These are phyloP conservation scores for Durio zibethinus DNA, from an alignment of 345 rosid genomes.

Conservation along the genomic window DNA sequence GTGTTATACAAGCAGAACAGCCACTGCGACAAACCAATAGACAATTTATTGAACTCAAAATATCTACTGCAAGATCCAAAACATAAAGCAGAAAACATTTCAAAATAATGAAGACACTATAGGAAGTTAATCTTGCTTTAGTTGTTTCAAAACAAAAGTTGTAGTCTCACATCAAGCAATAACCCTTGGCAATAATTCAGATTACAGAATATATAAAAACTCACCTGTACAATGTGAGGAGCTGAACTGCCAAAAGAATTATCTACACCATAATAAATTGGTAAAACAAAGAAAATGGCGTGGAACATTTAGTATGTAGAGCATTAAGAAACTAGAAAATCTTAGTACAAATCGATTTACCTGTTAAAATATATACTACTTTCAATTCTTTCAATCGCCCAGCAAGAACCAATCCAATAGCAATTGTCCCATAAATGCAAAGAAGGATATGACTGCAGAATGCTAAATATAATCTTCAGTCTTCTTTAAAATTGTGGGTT, in stretches of 20 bases:
- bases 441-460: too few species aligned
- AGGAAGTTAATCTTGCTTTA: too few species aligned
- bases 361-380: slow-evolving; percentile 50
- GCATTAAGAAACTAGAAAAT: too few species aligned
- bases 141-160: too few species aligned
- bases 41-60: not conserved
- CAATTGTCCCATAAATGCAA: too few species aligned
- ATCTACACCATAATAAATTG: slow-evolving; percentile 85
- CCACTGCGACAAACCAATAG: slow-evolving; percentile 60
- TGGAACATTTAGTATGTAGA: slow-evolving; percentile 8
- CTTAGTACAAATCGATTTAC: too few species aligned
- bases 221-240: slow-evolving; percentile 71
- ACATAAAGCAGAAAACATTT: not conserved
- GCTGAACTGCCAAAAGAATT: too few species aligned
- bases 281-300: slow-evolving; percentile 19
- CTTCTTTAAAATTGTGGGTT: too few species aligned
- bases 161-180: not conserved
- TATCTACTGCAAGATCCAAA: not conserved
- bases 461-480: too few species aligned
- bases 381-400: too few species aligned
- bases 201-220: slow-evolving; percentile 7
- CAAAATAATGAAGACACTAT: not conserved
- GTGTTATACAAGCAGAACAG: slow-evolving; percentile 70
- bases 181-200: not conserved
- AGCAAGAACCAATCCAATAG: too few species aligned